These are phyloP conservation scores for Botryotinia convoluta DNA, from an alignment of 2,329 filamentous ascomycete genomes.

Conservation along the genomic window DNA sequence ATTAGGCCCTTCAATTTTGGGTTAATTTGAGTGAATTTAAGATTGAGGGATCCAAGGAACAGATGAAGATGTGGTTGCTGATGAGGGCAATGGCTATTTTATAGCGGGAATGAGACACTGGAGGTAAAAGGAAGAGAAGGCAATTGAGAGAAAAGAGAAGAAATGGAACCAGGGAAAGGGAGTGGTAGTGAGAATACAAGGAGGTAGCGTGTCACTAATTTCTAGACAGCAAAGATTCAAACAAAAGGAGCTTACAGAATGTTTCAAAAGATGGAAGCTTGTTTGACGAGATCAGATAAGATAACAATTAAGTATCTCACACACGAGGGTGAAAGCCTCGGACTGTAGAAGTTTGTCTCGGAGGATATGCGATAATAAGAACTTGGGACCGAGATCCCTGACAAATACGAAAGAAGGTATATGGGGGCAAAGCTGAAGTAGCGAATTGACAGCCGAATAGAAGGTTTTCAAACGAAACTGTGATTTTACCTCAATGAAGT, in stretches of 20 bases:
- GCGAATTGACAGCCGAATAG: neutral
- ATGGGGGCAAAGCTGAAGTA: neutral
- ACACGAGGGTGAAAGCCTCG: neutral
- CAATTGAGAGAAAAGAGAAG: neutral
- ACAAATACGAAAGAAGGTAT: neutral
- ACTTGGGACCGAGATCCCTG: neutral
- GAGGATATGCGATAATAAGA: neutral
- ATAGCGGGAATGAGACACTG: neutral
- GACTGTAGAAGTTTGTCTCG: neutral
- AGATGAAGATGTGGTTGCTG: neutral
- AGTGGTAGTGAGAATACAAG: too few species aligned
- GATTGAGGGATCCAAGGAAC: neutral
- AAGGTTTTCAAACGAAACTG: neutral
- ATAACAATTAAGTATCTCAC: neutral
- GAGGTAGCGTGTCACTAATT: neutral
- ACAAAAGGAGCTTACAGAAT: neutral
- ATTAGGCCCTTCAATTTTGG: neutral
- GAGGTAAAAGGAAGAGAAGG: neutral
- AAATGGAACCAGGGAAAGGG: too few species aligned
- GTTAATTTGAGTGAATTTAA: neutral
- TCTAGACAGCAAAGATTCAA: neutral
- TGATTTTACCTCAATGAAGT: neutral
- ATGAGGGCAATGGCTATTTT: neutral
- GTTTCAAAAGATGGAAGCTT: neutral
- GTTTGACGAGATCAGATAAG: neutral